Evolutionary conservation across 2,329 filamentous ascomycete species (phyloP).

Genomic region (Aspergillus bombycis): DNA sequence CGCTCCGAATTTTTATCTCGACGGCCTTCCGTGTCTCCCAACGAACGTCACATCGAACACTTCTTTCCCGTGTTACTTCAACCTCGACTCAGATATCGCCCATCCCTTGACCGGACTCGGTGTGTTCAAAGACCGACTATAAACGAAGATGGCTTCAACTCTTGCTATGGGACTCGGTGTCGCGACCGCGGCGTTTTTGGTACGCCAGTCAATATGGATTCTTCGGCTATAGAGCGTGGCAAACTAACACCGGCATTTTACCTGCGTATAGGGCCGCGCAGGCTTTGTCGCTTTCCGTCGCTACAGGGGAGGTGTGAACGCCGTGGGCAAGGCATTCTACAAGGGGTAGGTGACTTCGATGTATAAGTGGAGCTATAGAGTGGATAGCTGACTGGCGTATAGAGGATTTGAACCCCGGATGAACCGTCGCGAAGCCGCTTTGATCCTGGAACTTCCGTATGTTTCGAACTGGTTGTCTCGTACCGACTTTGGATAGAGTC

Average conservation of each 20-base stretch:
- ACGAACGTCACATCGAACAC: slow-evolving; percentile 19
- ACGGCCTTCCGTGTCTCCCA: slow-evolving; percentile 19
- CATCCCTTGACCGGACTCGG: neutral
- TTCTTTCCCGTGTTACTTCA: slow-evolving; percentile 2
- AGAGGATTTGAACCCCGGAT: slow-evolving; percentile 91
- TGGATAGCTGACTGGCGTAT: slow-evolving; percentile 17
- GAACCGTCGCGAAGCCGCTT: slow-evolving; percentile 85
- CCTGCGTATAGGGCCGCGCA: slow-evolving; percentile 74
- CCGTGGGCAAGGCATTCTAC: slow-evolving; percentile 89
- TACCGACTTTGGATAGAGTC: neutral
- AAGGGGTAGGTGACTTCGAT: slow-evolving; percentile 64
- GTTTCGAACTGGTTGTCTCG: slow-evolving; percentile 29
- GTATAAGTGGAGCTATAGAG: neutral
- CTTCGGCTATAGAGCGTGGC: neutral
- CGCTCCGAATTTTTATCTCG: slow-evolving; percentile 44
- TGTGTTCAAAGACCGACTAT: too few species aligned
- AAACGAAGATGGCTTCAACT: slow-evolving; percentile 45
- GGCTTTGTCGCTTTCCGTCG: slow-evolving; percentile 86
- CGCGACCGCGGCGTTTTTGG: slow-evolving; percentile 73
- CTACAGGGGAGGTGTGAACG: slow-evolving; percentile 69
- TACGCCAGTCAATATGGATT: slow-evolving; percentile 49
- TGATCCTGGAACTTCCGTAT: slow-evolving; percentile 90
- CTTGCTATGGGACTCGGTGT: slow-evolving; percentile 50
- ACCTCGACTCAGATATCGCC: neutral
- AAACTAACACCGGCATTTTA: neutral